Evolutionary conservation across 148 eudicot genomes (phyloP), one percentile per base, ranked within the genome.

Genomic region (Chenopodium formosanum): DNA sequence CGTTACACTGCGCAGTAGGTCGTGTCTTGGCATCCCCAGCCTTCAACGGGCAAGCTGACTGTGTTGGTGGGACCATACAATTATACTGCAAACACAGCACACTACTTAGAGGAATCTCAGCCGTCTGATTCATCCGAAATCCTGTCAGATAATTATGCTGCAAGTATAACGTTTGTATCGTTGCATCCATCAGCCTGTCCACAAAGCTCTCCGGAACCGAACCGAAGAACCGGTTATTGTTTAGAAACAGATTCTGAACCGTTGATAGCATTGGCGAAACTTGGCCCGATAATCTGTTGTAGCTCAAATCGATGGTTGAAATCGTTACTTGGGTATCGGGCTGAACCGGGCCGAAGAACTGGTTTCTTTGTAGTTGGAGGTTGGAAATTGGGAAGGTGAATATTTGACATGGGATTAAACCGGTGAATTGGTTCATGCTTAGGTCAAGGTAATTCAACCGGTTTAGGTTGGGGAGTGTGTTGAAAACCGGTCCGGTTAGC

Each of bases 131-230:
- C 2, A 95, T 90, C 85, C 82, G 86, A 0, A 93, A 89, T 70
- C 97, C 97, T 0, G 97, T 95, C 48, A 95, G 79, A 75, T 82
- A 95, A 77, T 95, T 95, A 72, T 95, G 98, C 84, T 95, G 98
- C 29, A 95, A 77, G 78, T 95, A 95, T 14, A 95, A 82, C 19
- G 81, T 82, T 62, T 93, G 92, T 40, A 95, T 89, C 1, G 86
- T 82, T 0, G 88, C 90, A 2, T 87, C 86, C 60, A 88, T 25
- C 11, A 95, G 48, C 87, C 94, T 93, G 87, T 93, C 91, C 84
- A 91, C 94, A 10, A 91, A 87, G 22, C 74, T 78, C 0, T 56
- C 89, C 67, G 98, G 97, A 0, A 95, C 93, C 46, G 85, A 67
- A 23, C 98, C 98, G 3, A 85, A 84, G 84, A 95, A 95, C 87